Conservation (phyloP, 768 basidiomycete species). For the Phaeolepiota aurea region DNA sequence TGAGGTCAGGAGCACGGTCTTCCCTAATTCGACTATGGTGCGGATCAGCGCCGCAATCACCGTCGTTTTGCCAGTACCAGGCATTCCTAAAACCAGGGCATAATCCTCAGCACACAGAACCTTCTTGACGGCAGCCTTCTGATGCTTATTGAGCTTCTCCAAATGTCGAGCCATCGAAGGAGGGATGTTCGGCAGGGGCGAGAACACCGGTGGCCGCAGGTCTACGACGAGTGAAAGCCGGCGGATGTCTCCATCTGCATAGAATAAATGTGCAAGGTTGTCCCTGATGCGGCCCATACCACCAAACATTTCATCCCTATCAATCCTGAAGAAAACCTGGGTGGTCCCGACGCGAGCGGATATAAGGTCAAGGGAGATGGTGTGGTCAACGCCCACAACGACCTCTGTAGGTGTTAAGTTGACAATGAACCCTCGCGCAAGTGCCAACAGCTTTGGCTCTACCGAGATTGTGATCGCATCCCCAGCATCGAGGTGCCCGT, state of each 20-base stretch:
- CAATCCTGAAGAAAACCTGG: constrained; percentile 67
- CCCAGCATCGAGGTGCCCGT: constrained; percentile 68
- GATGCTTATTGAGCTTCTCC: constrained; percentile 57
- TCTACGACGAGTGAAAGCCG: constrained; percentile 78
- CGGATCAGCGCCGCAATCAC: constrained; percentile 86
- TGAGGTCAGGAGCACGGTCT: constrained; percentile 82
- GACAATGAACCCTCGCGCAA: constrained; percentile 78
- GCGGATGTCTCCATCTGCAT: constrained; percentile 60
- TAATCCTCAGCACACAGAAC: constrained; percentile 82
- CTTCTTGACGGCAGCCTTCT: constrained; percentile 62
- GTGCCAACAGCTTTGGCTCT: constrained; percentile 77
- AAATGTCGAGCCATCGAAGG: constrained; percentile 19
- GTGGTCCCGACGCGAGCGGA: constrained; percentile 10
- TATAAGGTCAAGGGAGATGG: constrained; percentile 45
- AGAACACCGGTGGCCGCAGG: constrained; percentile 28
- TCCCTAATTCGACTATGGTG: constrained; percentile 68
- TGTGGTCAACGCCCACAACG: constrained; percentile 78
- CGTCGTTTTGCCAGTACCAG: constrained; percentile 96
- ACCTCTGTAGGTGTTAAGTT: constrained; percentile 58
- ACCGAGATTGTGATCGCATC: constrained; percentile 86
- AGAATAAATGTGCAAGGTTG: constrained; percentile 87
- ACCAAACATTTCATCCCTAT: constrained; percentile 85
- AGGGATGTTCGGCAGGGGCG: constrained; percentile 6
- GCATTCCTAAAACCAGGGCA: constrained; percentile 92
- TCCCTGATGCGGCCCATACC: constrained; percentile 86